A percentile compares a stretch with the other conserved stretches of the same genome.
These are phyloP conservation scores for Coemansia sp. DNA, from an alignment of 192 early-diverging fungal species.

Conservation along the genomic window DNA sequence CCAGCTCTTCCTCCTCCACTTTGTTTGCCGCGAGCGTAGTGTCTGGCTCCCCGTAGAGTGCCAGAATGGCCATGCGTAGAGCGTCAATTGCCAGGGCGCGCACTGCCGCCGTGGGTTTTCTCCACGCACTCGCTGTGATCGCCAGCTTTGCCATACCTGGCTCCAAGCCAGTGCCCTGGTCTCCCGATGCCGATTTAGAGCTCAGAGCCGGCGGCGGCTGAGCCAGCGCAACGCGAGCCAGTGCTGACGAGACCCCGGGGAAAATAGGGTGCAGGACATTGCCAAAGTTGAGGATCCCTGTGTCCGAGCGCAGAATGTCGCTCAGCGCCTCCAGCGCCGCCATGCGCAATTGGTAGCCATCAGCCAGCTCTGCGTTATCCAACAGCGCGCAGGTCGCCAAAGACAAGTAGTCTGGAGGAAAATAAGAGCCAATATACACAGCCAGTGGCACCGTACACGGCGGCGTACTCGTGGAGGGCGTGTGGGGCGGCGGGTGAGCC, in stretches of 20 bases:
- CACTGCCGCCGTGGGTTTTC: constrained; percentile 18
- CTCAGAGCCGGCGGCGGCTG: constrained; percentile 11
- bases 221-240: constrained; percentile 27
- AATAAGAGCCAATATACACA: constrained; percentile 8
- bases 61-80: constrained; percentile 5
- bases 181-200: not conserved
- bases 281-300: constrained; percentile 1
- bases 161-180: not conserved
- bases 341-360: constrained; percentile 9
- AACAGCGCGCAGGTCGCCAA: constrained; percentile 31
- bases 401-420: constrained; percentile 33
- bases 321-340: constrained; percentile 23
- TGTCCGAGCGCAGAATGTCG: not conserved
- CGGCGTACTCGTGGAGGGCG: not conserved
- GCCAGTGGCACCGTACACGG: not conserved
- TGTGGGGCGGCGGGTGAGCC: not conserved
- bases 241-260: constrained; percentile 33
- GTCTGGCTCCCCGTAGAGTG: not conserved
- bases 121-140: not conserved
- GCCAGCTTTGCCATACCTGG: not conserved
- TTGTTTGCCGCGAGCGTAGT: not conserved
- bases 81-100: constrained; percentile 16
- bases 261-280: constrained; percentile 7
- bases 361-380: constrained; percentile 32
- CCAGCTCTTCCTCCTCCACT: not conserved